phyloP scores from a whole-genome alignment of 495 filamentous ascomycete genomes.

The Talaromyces liani region DNA sequence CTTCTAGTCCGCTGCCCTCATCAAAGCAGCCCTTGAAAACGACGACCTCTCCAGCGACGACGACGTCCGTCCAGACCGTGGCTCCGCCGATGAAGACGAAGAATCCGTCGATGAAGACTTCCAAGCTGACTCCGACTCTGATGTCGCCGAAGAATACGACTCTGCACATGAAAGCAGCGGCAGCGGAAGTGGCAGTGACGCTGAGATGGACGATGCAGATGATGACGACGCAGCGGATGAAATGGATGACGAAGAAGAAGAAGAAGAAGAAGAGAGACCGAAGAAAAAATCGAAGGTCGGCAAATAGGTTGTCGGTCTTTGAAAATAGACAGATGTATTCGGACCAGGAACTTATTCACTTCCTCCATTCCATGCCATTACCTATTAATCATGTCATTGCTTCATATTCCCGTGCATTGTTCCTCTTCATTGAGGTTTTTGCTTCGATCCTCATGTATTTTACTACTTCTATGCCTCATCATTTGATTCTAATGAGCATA shows the following conservation, averaged over 20 bases:
- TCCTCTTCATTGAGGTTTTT: too few relatives aligned
- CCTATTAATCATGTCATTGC: too few relatives aligned
- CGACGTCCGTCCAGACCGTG: constrained; percentile 66
- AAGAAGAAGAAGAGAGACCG: constrained; percentile 38
- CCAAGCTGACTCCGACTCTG: constrained; percentile 79
- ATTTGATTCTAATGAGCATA: too few relatives aligned
- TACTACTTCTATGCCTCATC: too few relatives aligned
- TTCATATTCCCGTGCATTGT: too few relatives aligned
- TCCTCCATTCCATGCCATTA: too few relatives aligned
- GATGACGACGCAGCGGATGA: constrained; percentile 49
- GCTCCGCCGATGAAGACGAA: constrained; percentile 91
- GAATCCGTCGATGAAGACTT: constrained; percentile 96
- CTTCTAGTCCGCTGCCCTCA: constrained; percentile 48
- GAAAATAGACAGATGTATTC: too few relatives aligned
- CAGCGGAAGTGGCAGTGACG: constrained; percentile 55
- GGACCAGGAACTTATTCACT: too few relatives aligned
- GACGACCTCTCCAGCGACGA: constrained; percentile 77
- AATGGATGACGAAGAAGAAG: constrained; percentile 25
- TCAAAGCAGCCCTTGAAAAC: constrained; percentile 73
- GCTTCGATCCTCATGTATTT: too few relatives aligned
- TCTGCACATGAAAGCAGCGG: constrained; percentile 81
- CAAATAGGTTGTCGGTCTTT: constrained; percentile 18
- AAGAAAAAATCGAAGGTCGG: constrained; percentile 63
- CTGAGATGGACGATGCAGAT: constrained; percentile 52
- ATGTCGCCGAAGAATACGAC: constrained; percentile 96